These are phyloP conservation scores for Rubia yunnanensis DNA, from an alignment of 257 asterid species.

Conservation along the genomic window DNA sequence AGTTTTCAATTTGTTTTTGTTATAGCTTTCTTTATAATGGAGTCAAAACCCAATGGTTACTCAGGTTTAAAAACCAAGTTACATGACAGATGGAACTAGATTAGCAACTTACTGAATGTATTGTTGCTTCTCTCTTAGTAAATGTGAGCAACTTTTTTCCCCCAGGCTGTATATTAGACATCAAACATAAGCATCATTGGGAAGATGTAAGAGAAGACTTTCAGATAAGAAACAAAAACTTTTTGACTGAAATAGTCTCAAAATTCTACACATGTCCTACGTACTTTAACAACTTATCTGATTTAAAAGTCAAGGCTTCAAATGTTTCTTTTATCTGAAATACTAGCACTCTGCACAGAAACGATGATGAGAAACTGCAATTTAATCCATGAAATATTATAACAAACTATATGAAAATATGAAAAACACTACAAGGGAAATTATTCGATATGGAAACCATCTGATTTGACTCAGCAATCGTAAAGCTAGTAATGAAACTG, in stretches of 20 bases:
- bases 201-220: slow-evolving; percentile 2
- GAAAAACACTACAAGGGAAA: neutral
- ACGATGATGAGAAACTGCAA: neutral
- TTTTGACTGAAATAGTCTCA: slow-evolving; percentile 65
- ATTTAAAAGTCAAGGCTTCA: slow-evolving; percentile 35
- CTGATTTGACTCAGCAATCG: neutral
- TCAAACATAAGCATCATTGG: slow-evolving; percentile 8
- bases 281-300: slow-evolving; percentile 87
- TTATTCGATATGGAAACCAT: neutral
- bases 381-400: neutral
- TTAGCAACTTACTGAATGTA: slow-evolving; percentile 62
- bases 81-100: slow-evolving; percentile 5
- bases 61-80: neutral
- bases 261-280: slow-evolving; percentile 77
- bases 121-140: slow-evolving; percentile 66
- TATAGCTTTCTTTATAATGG: neutral
- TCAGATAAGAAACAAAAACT: slow-evolving; percentile 30
- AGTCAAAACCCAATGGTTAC: neutral
- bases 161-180: slow-evolving; percentile 44
- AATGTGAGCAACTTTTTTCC: slow-evolving; percentile 89
- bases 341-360: neutral
- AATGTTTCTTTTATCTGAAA: neutral
- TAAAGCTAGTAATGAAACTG: neutral
- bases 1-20: neutral
- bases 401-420: neutral